Evolutionary conservation across 2,329 filamentous ascomycete species (phyloP).

Genomic region (Colletotrichum sp.): DNA sequence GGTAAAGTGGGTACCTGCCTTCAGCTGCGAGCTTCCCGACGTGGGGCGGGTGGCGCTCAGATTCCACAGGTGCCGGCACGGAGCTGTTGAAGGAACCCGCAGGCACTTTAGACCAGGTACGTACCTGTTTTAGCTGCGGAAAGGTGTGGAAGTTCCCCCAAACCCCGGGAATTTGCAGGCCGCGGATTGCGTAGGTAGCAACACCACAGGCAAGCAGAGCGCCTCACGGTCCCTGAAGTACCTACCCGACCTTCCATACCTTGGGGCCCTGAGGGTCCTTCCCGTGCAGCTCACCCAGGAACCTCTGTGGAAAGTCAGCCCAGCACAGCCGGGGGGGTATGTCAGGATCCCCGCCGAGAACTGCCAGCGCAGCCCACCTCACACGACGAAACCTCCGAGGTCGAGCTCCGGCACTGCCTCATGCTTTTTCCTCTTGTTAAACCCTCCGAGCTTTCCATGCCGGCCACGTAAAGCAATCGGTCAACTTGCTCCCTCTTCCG

Average conservation of each 20-base stretch:
- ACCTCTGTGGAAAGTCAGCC: not conserved
- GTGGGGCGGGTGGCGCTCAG: conserved; percentile 7
- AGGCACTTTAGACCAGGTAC: not conserved
- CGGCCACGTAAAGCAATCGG: conserved; percentile 11
- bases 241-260: not conserved
- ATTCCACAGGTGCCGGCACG: not conserved
- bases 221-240: not conserved
- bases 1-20: not conserved
- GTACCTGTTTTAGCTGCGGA: not conserved
- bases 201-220: not conserved
- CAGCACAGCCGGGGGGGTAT: conserved; percentile 7
- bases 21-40: not conserved
- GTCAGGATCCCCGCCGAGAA: conserved; percentile 14
- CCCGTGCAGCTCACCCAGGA: not conserved
- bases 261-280: not conserved
- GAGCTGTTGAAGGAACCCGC: not conserved
- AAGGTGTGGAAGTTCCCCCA: not conserved
- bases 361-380: conserved; percentile 16
- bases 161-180: not conserved
- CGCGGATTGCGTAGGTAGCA: not conserved
- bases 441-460: conserved; percentile 14
- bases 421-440: not conserved
- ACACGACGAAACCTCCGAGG: conserved; percentile 14
- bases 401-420: conserved; percentile 18
- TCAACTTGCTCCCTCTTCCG: not conserved